Evolutionary conservation across 331 rosid genomes (phyloP).

Genomic region (Cydonia oblonga): DNA sequence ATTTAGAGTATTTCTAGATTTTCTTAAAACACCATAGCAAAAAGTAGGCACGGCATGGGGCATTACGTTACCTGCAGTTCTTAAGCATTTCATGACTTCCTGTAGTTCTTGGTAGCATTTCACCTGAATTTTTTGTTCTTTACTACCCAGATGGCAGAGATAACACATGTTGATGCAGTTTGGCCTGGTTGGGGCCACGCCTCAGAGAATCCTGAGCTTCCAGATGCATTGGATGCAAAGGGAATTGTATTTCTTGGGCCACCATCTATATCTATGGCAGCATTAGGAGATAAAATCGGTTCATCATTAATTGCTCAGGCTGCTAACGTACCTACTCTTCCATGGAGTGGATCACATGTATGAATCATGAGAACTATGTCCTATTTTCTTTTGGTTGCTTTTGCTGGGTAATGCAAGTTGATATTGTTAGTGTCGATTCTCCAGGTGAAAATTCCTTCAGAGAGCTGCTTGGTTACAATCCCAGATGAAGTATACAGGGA

Average conservation of each 20-base stretch:
- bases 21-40: background rate
- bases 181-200: constrained; percentile 99
- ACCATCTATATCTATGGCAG: constrained; percentile 87
- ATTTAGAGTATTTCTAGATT: background rate
- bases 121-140: constrained; percentile 12
- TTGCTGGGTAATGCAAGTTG: background rate
- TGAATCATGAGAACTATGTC: constrained; percentile 8
- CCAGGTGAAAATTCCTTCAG: constrained; percentile 79
- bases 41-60: background rate
- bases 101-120: background rate
- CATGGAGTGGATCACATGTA: constrained; percentile 99
- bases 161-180: constrained; percentile 90
- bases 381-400: background rate
- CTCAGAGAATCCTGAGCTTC: constrained; percentile 95
- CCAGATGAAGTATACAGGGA: constrained; percentile 86
- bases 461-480: constrained; percentile 57
- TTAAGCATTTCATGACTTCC: background rate
- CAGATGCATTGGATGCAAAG: constrained; percentile 82
- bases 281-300: constrained; percentile 98
- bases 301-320: constrained; percentile 98
- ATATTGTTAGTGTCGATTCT: constrained; percentile 14
- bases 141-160: constrained; percentile 76
- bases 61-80: background rate
- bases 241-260: constrained; percentile 97
- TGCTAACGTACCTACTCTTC: constrained; percentile 94